These are phyloP conservation scores for Penicillium psychrosexuale DNA, from an alignment of 2,329 filamentous ascomycete genomes.

Conservation along the genomic window DNA sequence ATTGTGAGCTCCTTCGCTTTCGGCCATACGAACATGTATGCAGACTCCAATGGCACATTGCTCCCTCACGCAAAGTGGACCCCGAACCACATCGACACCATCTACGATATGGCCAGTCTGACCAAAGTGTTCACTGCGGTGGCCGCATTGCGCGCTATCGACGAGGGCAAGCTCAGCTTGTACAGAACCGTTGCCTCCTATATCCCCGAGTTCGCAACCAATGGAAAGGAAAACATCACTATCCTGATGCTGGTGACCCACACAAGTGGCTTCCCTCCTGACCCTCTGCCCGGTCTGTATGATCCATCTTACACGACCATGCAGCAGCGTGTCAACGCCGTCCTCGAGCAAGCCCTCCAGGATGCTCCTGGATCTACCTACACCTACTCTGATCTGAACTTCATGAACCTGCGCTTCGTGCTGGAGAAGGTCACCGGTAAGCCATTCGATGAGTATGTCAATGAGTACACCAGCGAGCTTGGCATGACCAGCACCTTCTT, in stretches of 20 bases:
- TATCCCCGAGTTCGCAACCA: background rate
- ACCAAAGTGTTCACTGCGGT: conserved; percentile 39
- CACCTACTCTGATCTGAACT: conserved; percentile 38
- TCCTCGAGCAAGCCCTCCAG: conserved; percentile 17
- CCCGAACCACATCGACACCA: conserved; percentile 31
- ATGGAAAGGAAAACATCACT: background rate
- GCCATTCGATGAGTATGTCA: conserved; percentile 26
- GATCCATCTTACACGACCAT: background rate
- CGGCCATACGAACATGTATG: conserved; percentile 22
- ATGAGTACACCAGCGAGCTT: background rate
- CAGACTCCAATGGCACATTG: conserved; percentile 30
- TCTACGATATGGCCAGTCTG: conserved; percentile 43
- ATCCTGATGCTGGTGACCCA: background rate
- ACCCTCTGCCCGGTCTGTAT: background rate
- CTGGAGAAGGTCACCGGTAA: conserved; percentile 29
- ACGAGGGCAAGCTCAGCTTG: background rate
- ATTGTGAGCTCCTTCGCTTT: conserved; percentile 25
- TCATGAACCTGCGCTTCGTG: conserved; percentile 33
- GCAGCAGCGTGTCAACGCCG: background rate
- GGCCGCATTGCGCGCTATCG: background rate
- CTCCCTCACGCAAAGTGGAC: conserved; percentile 26
- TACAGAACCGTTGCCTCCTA: background rate
- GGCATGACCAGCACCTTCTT: background rate
- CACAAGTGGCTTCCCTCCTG: background rate
- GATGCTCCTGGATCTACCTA: conserved; percentile 29